Conservation (phyloP, 495 filamentous ascomycete genomes). For the Xylaria flabelliformis region DNA sequence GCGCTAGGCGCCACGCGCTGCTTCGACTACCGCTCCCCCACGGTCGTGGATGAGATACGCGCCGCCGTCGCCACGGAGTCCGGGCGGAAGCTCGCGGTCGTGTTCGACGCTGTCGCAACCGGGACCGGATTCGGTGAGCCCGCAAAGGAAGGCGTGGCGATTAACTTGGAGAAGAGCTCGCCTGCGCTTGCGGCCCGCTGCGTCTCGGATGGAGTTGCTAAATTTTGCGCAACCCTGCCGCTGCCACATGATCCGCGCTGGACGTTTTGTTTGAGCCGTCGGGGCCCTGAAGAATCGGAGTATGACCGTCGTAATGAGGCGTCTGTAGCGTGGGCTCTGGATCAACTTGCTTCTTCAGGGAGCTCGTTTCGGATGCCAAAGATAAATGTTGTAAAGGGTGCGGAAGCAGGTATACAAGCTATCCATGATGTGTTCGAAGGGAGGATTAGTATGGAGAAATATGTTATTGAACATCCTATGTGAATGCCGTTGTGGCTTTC, state of each 20-base stretch:
- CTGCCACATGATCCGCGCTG: constrained; percentile 1
- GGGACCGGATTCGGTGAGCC: constrained; percentile 7
- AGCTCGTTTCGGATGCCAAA: constrained; percentile 2
- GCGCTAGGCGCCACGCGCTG: constrained; percentile 50
- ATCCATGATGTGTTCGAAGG: constrained; percentile 22
- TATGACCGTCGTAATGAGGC: background rate
- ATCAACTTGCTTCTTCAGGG: background rate
- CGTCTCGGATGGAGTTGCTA: background rate
- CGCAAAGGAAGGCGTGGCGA: background rate
- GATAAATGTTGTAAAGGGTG: background rate
- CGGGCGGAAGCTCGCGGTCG: constrained; percentile 3
- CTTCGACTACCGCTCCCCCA: constrained; percentile 52
- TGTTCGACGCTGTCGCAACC: constrained; percentile 18
- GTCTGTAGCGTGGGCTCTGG: background rate
- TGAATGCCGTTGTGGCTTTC: background rate
- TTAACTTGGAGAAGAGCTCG: background rate
- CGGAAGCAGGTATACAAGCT: constrained; percentile 3
- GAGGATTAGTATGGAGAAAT: constrained; percentile 21
- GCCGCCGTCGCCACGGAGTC: constrained; percentile 20
- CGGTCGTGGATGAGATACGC: constrained; percentile 46
- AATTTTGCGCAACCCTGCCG: background rate
- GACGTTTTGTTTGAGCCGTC: background rate
- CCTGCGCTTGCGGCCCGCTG: constrained; percentile 4
- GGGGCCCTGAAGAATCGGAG: background rate
- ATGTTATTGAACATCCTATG: constrained; percentile 16